Evolutionary conservation across 805 yeast genomes (phyloP), one percentile per base, ranked within the genome.

Genomic region (Pichia insulana): DNA sequence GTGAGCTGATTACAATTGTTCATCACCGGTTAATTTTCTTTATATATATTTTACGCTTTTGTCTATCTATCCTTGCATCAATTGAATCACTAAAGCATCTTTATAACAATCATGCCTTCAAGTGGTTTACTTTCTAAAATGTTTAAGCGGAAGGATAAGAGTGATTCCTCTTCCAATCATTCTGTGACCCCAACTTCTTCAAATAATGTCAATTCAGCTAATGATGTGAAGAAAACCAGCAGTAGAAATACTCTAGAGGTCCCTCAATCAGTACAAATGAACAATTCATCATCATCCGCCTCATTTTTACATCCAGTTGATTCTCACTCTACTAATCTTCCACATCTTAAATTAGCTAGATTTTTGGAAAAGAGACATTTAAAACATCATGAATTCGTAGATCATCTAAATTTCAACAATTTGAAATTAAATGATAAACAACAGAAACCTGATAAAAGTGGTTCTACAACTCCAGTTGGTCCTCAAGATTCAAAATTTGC

Each of bases 361-460:
- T 48, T 48, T 30, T 39, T 48, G 25, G 51, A 48, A 31, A 48
- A 48, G 34, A 42, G 42, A 33, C 43, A 40, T 32, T 11, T 36
- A 13, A 40, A 31, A 25, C 43, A 40, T 25, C 35, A 32, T 18
- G 35, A 32, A 16, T 32, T 32, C 11, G 12, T 16, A 32, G 35
- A 32, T 32, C 18, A 6, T 12, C 11, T 17, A 18, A 16, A 12
- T 16, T 18, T 17, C 7, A 32, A 11, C 7, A 32, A 16, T 9
- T 4, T 18, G 16, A 32, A 32, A 32, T 7, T 16, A 17, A 5
- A 7, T 12, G 35, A 32, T 6, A 32, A 19, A 7, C 33, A n/a
- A n/a, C 15, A 28, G 31, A 28, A 28, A 28, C 31, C 5, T 4
- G 15, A 28, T 4, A 28, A 28, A 28, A 28, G 17, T n/a, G 33